Percentiles rank a stretch among this genome's conserved stretches.
These are phyloP conservation scores for Erodium maritimum DNA, from an alignment of 345 rosid genomes.

Conservation along the genomic window DNA sequence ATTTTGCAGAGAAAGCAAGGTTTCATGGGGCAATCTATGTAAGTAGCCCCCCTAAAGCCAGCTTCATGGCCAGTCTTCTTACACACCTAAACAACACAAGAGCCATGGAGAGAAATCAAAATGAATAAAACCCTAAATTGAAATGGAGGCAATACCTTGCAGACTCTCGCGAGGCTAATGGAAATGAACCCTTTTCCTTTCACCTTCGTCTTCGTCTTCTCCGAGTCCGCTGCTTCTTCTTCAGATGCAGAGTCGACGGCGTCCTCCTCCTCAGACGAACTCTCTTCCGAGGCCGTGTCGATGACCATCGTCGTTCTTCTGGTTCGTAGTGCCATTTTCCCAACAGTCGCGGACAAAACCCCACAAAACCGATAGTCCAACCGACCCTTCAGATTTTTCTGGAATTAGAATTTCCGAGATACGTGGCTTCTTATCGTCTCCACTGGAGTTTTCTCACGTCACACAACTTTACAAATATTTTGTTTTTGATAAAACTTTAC, in stretches of 20 bases:
- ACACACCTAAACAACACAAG: conserved; percentile 76
- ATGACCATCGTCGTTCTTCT: background rate
- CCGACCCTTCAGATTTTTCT: no score
- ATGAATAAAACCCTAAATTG: background rate
- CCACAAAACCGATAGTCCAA: no score
- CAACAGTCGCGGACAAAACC: no score
- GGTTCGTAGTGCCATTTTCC: background rate
- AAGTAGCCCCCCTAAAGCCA: conserved; percentile 86
- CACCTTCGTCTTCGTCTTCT: conserved; percentile 26
- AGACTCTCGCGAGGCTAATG: conserved; percentile 82
- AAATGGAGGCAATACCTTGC: conserved; percentile 39
- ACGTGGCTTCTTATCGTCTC: no score
- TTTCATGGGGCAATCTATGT: conserved; percentile 92
- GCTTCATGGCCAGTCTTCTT: conserved; percentile 89
- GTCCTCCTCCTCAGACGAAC: background rate
- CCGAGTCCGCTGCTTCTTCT: conserved; percentile 1
- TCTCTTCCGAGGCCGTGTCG: background rate
- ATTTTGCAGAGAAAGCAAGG: conserved; percentile 94
- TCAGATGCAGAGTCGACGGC: background rate
- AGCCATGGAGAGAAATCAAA: conserved; percentile 8
- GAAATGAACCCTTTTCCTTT: conserved; percentile 72
- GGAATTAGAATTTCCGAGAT: no score
- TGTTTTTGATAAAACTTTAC: no score
- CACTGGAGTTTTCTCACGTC: no score
- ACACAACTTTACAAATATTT: no score